Base-by-base conservation (phyloP, 257 asterid species). In the Pogostemon cablin region DNA sequence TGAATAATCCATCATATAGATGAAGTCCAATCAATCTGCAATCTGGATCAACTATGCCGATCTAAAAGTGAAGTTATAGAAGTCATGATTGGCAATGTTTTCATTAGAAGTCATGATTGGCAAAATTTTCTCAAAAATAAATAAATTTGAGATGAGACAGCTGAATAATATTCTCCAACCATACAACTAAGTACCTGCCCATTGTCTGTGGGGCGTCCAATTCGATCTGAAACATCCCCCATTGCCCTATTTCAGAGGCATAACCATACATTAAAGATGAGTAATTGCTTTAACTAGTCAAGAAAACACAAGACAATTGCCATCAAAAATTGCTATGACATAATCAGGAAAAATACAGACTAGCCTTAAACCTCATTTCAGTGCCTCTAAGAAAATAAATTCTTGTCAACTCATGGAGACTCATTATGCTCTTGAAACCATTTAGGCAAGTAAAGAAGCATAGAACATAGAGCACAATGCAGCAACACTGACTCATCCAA, bases 191-290 rank as follows among this genome's bases (percentile, higher is more conserved):
- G 48, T 81, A 91, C 98, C 98, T 91, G 96, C 20, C 98, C 98
- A 82, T 87, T 87, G 84, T 91, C 95, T 3, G 98, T 87, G 48
- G 98, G 95, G 70, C 95, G 91, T 37, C 98, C 98, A 73, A 87
- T 89, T 76, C 95, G 88, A 79, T 91, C 96, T 11, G 98, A 91
- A 62, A 91, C 98, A 83, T 91, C 98, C 20, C 98, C 98, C 95
- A 87, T 89, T 11, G 98, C 95, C 82, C 98, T 91, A 83, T 75
- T 80, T 67, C 32, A 55, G 55, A 37, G 61, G 46, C 52, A 66
- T 69, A 71, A 68, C 57, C 78, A 78, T 77, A 73, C 75, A 77
- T 71, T 58, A 69, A 62, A 62, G 57, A 69, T 62, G 52, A 75
- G 66, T 42, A 57, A 62, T 59, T 50, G 32, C 72, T 42, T 57